Percentiles rank a stretch among this genome's conserved stretches.
Conservation (phyloP, 2,329 filamentous ascomycete species). For the Colletotrichum melonis region DNA sequence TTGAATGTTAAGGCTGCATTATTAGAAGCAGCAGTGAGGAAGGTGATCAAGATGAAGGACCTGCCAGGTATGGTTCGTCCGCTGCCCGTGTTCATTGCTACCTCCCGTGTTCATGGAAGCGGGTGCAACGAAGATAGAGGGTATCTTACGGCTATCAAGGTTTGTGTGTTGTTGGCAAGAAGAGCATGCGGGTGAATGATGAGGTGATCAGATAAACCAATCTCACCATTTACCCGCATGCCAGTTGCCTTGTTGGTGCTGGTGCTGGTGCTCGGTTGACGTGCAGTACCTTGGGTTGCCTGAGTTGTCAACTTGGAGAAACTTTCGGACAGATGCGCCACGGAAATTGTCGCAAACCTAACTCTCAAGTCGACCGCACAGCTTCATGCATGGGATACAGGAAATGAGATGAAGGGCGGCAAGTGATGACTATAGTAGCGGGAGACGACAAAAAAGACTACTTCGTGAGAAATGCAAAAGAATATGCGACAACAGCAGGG, state of each 20-base stretch:
- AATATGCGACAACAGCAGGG: constrained; percentile 33
- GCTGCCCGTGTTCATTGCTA: background rate
- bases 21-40: background rate
- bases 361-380: background rate
- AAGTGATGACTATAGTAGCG: background rate
- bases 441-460: background rate
- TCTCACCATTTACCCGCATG: background rate
- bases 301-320: background rate
- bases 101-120: background rate
- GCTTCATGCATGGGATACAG: background rate
- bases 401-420: background rate
- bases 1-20: background rate
- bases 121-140: background rate
- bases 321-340: background rate
- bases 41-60: background rate
- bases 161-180: background rate
- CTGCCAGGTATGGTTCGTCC: background rate
- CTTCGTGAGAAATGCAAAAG: background rate
- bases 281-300: background rate
- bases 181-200: background rate
- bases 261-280: background rate
- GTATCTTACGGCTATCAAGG: background rate
- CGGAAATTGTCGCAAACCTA: background rate
- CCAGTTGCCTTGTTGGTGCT: background rate
- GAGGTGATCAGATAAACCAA: background rate